Evolutionary conservation across 495 filamentous ascomycete species (phyloP), one percentile per base, ranked within the genome.

Genomic region (Tirmania nivea): DNA sequence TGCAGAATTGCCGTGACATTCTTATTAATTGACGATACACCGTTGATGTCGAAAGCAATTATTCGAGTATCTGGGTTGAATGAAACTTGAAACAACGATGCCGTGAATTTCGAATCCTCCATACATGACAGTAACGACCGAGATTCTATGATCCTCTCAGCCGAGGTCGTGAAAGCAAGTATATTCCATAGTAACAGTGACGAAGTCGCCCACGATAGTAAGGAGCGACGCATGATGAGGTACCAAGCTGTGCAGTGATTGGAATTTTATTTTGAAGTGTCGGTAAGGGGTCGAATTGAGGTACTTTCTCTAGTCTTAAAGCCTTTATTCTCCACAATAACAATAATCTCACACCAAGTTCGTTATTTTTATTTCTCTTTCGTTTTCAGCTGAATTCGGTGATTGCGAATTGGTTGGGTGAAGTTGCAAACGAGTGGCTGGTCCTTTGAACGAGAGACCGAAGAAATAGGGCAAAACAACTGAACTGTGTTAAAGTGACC

Each of bases 1-100:
- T 75, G 67, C 53, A 96, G 63, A 39, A 86, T 80, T 50, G 88
- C 87, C 19, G 75, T 73, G 50, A 97, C 84, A 68, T 84, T 81
- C 54, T 87, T 88, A 54, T 81, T 75, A 55, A 97, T 86, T 3
- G 81, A 77, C 3, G 90, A 93, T 2, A 84, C 78, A 55, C 84
- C 88, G 60, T 83, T 73, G 66, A 97, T 79, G 61, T 82, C 75
- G 62, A 95, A 77, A 49, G 70, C 63, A 39, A 89, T 72, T 6
- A 79, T 78, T 52, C 72, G 74, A 67, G 90, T 84, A 58, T 77
- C 70, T 11, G 86, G 84, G 3, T 80, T 85, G 68, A 84, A 90
- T 53, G 72, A 70, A 65, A 90, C 81, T 53, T 82, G 79, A 72
- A 93, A 90, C 25, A 87, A 71, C 57, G 79, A 84, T 48, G 86